Conservation (phyloP, 768 basidiomycete species). For the Exsudoporus frostii region DNA sequence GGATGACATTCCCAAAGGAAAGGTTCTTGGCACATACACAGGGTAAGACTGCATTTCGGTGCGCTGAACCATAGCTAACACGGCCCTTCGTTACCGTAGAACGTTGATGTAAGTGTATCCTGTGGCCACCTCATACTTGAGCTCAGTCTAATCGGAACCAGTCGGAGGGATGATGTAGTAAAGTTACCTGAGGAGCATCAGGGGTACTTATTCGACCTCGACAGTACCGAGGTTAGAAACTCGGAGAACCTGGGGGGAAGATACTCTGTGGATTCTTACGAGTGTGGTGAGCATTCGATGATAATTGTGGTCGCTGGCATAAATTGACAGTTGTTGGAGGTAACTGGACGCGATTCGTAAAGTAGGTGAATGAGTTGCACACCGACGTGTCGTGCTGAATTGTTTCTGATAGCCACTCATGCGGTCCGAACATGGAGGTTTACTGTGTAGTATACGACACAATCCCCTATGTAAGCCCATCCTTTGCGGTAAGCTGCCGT, state of each 20-base stretch:
- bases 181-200: slow-evolving; percentile 34
- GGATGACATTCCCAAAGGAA: slow-evolving; percentile 43
- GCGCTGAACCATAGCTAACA: slow-evolving; percentile 1
- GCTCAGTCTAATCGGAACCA: slow-evolving; percentile 18
- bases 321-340: slow-evolving; percentile 37
- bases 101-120: slow-evolving; percentile 41
- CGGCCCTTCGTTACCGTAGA: slow-evolving; percentile 26
- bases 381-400: slow-evolving; percentile 1
- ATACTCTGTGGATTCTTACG: slow-evolving; percentile 57
- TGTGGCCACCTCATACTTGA: neutral
- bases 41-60: slow-evolving; percentile 43
- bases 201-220: slow-evolving; percentile 61
- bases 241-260: slow-evolving; percentile 30
- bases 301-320: neutral
- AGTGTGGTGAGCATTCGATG: slow-evolving; percentile 40
- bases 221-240: slow-evolving; percentile 46
- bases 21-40: slow-evolving; percentile 65
- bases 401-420: slow-evolving; percentile 56
- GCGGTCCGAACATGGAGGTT: slow-evolving; percentile 54
- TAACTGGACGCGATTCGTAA: slow-evolving; percentile 76
- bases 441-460: slow-evolving; percentile 64
- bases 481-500: neutral
- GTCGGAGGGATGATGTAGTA: slow-evolving; percentile 43
- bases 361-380: slow-evolving; percentile 40
- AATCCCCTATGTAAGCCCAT: slow-evolving; percentile 44